Conservation (phyloP, 2,329 filamentous ascomycete species). For the Ceratocystiopsis minuta region DNA sequence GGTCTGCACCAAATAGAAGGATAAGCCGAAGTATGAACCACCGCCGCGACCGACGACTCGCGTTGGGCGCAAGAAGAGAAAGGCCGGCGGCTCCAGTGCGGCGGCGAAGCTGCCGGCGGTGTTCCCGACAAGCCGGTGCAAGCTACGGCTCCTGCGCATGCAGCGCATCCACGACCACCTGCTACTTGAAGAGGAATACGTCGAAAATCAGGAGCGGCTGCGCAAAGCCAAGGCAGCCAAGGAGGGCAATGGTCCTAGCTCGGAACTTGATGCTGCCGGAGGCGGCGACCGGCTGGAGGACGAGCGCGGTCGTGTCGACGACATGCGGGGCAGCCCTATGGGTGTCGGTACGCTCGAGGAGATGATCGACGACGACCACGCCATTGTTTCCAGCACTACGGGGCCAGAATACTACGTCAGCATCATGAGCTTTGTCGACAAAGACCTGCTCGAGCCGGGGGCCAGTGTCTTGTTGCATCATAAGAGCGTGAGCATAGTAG, state of each 20-base stretch:
- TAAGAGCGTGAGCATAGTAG: slow-evolving; percentile 94
- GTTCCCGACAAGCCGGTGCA: slow-evolving; percentile 92
- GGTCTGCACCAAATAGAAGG: slow-evolving; percentile 45
- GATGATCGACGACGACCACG: slow-evolving; percentile 97
- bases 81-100: slow-evolving; percentile 78
- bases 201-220: slow-evolving; percentile 94
- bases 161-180: slow-evolving; percentile 96
- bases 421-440: slow-evolving; percentile 99
- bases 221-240: slow-evolving; percentile 78
- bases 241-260: slow-evolving; percentile 44
- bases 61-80: slow-evolving; percentile 97
- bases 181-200: slow-evolving; percentile 92
- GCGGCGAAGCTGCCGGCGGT: slow-evolving; percentile 88
- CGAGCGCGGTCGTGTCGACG: slow-evolving; percentile 84
- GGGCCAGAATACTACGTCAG: slow-evolving; percentile 98
- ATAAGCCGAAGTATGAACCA: slow-evolving; percentile 99
- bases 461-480: slow-evolving; percentile 91
- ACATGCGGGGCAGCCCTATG: slow-evolving; percentile 98
- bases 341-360: slow-evolving; percentile 94
- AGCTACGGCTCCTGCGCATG: slow-evolving; percentile 92
- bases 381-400: slow-evolving; percentile 92
- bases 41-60: slow-evolving; percentile 92
- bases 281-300: slow-evolving; percentile 72
- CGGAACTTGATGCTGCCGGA: slow-evolving; percentile 45
- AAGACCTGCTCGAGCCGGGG: slow-evolving; percentile 90